Percentiles rank a stretch among this genome's conserved stretches.
Evolutionary conservation across 192 early-diverging fungal species (phyloP).

Genomic region (Paraglomus occultum): DNA sequence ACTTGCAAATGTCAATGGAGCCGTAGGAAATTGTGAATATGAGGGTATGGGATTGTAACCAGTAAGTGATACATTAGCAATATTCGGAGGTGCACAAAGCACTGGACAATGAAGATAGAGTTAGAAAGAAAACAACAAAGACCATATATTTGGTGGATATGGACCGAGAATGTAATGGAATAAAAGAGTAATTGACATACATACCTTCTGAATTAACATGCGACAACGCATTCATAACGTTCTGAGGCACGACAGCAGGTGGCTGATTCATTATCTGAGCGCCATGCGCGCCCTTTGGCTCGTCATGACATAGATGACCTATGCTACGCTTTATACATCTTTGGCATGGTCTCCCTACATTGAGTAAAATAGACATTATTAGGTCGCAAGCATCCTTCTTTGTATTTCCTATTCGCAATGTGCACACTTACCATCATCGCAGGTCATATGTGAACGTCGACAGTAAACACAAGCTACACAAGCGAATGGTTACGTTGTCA

Average conservation of each 20-base stretch:
- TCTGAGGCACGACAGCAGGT: background rate
- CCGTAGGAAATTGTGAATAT: constrained; percentile 33
- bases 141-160: background rate
- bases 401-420: background rate
- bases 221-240: constrained; percentile 12
- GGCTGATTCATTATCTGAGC: constrained; percentile 9
- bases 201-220: constrained; percentile 7
- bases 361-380: background rate
- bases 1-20: constrained; percentile 72
- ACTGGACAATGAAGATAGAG: too few relatives aligned
- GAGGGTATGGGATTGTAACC: background rate
- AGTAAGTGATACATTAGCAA: constrained; percentile 11
- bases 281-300: constrained; percentile 54
- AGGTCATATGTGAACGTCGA: constrained; percentile 95
- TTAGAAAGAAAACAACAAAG: background rate
- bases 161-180: background rate
- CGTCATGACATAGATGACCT: constrained; percentile 90
- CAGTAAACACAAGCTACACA: constrained; percentile 89
- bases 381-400: too few relatives aligned
- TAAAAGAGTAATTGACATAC: background rate
- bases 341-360: constrained; percentile 83
- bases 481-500: background rate
- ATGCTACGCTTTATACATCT: constrained; percentile 95
- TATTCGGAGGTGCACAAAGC: background rate
- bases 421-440: constrained; percentile 65